Percentiles rank a stretch among this genome's conserved stretches.
phyloP scores from a whole-genome alignment of 139 green algal genomes.

The Pleodorina starrii region DNA sequence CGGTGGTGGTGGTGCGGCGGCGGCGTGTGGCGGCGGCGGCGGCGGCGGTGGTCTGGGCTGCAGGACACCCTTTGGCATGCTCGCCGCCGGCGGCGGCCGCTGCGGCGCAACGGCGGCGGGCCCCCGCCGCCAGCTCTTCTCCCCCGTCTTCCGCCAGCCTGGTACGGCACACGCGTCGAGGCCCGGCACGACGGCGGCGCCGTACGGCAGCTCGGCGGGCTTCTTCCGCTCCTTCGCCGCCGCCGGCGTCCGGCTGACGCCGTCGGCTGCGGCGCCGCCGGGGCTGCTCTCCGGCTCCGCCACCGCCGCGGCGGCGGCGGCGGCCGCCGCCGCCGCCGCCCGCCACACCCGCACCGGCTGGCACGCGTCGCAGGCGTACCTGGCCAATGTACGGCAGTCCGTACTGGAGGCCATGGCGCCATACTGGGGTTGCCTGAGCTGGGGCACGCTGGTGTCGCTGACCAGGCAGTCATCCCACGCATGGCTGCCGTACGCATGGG shows the following conservation, averaged over 20 bases:
- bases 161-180: background rate
- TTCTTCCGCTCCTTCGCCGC: conserved; percentile 27
- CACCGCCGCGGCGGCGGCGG: background rate
- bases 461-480: background rate
- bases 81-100: background rate
- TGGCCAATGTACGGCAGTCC: background rate
- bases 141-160: too few relatives aligned
- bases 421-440: conserved; percentile 30
- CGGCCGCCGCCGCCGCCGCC: background rate
- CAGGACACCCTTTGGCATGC: background rate
- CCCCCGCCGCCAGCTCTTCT: background rate
- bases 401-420: conserved; percentile 22
- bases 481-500: conserved; percentile 10
- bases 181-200: too few relatives aligned
- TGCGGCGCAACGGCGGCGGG: too few relatives aligned
- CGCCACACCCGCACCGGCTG: background rate
- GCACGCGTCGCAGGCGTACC: conserved; percentile 6
- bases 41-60: background rate
- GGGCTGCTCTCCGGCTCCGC: background rate
- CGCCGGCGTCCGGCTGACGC: background rate
- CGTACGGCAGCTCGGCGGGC: too few relatives aligned
- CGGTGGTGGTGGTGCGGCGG: too few relatives aligned
- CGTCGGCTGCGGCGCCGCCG: background rate
- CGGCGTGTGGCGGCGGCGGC: too few relatives aligned
- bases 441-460: background rate